Conservation (phyloP, 2,329 filamentous ascomycete species). For the Diaporthe batatas region DNA sequence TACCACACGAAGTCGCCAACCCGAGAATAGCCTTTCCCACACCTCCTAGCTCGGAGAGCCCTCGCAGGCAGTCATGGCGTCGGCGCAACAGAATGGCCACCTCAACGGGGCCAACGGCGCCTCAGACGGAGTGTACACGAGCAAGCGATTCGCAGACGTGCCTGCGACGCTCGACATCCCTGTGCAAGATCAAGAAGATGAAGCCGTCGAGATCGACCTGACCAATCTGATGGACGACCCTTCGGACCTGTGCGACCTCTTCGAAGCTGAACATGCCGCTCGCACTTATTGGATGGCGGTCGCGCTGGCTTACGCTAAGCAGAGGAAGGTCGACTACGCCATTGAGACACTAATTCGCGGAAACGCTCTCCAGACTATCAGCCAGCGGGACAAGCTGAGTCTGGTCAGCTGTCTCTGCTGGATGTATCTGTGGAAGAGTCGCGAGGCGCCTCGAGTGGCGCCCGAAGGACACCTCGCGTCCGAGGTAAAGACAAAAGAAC, state of each 20-base stretch:
- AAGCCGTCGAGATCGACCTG: conserved; percentile 92
- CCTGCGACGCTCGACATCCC: conserved; percentile 76
- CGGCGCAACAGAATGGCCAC: conserved; percentile 58
- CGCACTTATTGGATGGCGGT: conserved; percentile 99
- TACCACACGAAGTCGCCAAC: conserved; percentile 11
- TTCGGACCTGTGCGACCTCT: conserved; percentile 92
- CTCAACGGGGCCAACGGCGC: conserved; percentile 60
- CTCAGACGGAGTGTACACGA: conserved; percentile 54
- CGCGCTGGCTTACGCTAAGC: conserved; percentile 94
- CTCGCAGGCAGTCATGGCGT: conserved; percentile 57
- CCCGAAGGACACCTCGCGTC: conserved; percentile 74
- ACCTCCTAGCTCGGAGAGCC: not conserved
- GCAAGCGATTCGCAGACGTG: conserved; percentile 74
- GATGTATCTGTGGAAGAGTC: conserved; percentile 91
- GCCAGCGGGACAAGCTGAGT: conserved; percentile 85
- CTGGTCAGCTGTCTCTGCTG: conserved; percentile 89
- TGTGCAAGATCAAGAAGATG: conserved; percentile 74
- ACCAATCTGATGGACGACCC: conserved; percentile 93
- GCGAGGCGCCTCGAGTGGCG: conserved; percentile 76
- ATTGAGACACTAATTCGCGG: conserved; percentile 82
- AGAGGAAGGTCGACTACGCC: conserved; percentile 89
- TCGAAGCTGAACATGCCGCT: conserved; percentile 93
- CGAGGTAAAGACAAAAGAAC: conserved; percentile 91
- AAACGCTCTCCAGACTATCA: conserved; percentile 76
- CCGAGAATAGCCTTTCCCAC: not conserved